Conservation (phyloP, 257 asterid genomes). For the Lantana camara region DNA sequence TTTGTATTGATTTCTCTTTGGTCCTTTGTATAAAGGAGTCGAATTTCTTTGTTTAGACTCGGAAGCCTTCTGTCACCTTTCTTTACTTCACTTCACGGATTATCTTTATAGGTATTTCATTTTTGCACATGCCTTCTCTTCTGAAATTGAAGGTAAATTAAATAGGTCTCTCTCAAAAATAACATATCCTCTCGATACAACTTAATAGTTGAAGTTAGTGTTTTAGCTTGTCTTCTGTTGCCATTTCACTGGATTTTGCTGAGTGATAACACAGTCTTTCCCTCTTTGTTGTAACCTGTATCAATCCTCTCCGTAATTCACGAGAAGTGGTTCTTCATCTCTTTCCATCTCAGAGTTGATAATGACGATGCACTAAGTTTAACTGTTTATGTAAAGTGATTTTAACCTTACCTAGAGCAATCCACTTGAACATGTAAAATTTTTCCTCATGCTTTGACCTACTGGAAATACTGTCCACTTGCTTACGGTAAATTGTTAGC, state of each 20-base stretch:
- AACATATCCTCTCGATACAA: too few species aligned
- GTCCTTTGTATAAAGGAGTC: neutral
- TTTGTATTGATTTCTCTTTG: conserved; percentile 3
- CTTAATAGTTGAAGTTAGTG: neutral
- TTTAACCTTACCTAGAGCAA: too few species aligned
- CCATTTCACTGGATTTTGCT: neutral
- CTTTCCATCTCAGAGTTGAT: too few species aligned
- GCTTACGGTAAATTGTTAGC: neutral
- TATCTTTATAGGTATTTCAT: neutral
- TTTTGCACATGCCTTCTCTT: neutral
- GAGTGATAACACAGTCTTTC: neutral
- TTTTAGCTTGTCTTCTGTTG: neutral
- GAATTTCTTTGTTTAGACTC: neutral
- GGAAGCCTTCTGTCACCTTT: too few species aligned
- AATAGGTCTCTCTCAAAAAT: too few species aligned
- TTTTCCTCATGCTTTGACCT: too few species aligned
- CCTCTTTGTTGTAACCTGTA: neutral
- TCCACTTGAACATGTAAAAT: too few species aligned
- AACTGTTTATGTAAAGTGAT: too few species aligned
- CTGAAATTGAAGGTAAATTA: neutral
- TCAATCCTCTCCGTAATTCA: too few species aligned
- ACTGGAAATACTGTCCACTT: conserved; percentile 27
- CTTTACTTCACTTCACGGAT: too few species aligned
- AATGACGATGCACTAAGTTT: too few species aligned
- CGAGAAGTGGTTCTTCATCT: too few species aligned